phyloP scores from a whole-genome alignment of 1,284 basidiomycete genomes.

The Exobasidium rhododendri region DNA sequence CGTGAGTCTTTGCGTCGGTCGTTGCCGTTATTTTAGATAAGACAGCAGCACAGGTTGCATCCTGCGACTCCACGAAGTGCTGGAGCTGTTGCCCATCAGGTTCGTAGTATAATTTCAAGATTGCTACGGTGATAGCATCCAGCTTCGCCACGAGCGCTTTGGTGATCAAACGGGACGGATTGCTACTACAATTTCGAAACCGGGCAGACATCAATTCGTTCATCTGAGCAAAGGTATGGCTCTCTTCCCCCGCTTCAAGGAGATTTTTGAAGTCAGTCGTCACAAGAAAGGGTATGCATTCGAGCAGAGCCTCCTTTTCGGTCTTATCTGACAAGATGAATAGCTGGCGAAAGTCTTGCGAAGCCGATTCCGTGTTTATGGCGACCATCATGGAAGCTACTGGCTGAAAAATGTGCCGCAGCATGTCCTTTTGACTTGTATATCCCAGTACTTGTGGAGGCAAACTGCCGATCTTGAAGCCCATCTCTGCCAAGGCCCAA shows the following conservation, averaged over 20 bases:
- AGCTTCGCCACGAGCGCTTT: neutral
- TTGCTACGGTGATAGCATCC: neutral
- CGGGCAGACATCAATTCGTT: neutral
- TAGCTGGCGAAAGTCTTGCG: slow-evolving; percentile 63
- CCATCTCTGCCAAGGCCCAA: slow-evolving; percentile 39
- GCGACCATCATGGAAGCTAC: slow-evolving; percentile 35
- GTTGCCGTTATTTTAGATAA: neutral
- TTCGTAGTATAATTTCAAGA: slow-evolving; percentile 1
- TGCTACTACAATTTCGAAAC: neutral
- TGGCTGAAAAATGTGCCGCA: slow-evolving; percentile 21
- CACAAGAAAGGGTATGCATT: slow-evolving; percentile 70
- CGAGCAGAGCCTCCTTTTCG: slow-evolving; percentile 61
- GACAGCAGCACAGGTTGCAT: neutral
- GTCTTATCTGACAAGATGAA: slow-evolving; percentile 65
- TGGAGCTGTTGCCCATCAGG: neutral
- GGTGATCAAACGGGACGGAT: neutral
- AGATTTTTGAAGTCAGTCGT: slow-evolving; percentile 51
- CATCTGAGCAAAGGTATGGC: neutral
- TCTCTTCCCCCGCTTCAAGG: neutral
- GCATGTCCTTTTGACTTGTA: slow-evolving; percentile 57
- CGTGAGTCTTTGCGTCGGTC: slow-evolving; percentile 18
- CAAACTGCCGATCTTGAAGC: slow-evolving; percentile 65
- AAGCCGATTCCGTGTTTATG: slow-evolving; percentile 52
- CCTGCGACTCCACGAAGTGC: neutral
- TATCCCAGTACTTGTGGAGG: slow-evolving; percentile 72